Percentiles rank a stretch among this genome's conserved stretches.
These are phyloP conservation scores for Mortierella sp. DNA, from an alignment of 371 early-diverging fungal genomes.

Conservation along the genomic window DNA sequence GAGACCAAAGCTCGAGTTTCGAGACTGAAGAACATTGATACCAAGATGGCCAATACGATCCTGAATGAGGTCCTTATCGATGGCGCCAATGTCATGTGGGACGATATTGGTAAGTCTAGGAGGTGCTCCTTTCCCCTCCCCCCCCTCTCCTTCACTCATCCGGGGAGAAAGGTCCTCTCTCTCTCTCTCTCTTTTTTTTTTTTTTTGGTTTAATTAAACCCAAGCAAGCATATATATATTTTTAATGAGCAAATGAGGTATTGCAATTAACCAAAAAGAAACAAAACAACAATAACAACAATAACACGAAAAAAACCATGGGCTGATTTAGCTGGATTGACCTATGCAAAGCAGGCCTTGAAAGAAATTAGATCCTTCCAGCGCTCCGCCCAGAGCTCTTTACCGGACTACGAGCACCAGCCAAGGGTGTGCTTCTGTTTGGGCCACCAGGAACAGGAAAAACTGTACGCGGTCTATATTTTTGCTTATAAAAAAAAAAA, in stretches of 20 bases:
- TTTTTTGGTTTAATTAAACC: not conserved
- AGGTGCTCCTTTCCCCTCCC: not conserved
- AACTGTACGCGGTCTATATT: constrained; percentile 52
- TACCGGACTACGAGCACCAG: constrained; percentile 79
- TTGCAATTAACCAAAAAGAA: not conserved
- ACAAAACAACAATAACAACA: not conserved
- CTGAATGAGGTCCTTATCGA: constrained; percentile 70
- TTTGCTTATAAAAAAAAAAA: not conserved
- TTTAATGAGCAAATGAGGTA: not conserved
- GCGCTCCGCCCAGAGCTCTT: constrained; percentile 83
- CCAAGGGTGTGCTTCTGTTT: constrained; percentile 67
- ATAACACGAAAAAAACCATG: not conserved
- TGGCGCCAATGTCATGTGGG: constrained; percentile 65
- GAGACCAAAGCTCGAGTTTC: constrained; percentile 47
- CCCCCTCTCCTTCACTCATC: constrained; percentile 8
- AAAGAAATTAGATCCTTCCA: constrained; percentile 83
- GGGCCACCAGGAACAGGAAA: constrained; percentile 79
- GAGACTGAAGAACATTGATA: constrained; percentile 58
- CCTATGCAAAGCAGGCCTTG: constrained; percentile 75
- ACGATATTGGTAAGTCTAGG: constrained; percentile 59
- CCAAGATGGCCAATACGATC: constrained; percentile 66
- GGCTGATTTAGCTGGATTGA: constrained; percentile 70
- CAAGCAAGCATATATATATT: not conserved
- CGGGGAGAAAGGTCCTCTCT: constrained; percentile 2
- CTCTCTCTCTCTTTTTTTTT: constrained; percentile 4